Evolutionary conservation across 352 stramenopile genomes (phyloP).

Genomic region (Globisporangium orthogonon): DNA sequence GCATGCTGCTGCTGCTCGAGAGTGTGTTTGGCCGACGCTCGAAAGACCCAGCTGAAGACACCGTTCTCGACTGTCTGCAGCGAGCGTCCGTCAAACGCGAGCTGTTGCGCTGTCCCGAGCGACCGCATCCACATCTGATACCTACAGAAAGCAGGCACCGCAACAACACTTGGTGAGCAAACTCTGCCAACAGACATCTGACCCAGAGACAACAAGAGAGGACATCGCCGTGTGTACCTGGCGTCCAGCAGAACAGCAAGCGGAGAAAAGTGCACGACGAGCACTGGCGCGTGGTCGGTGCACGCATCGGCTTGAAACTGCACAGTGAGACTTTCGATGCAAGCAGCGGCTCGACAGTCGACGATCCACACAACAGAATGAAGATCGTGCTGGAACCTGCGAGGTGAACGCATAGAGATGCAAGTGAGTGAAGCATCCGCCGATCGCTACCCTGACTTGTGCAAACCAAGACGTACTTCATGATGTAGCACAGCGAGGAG

Average conservation of each 20-base stretch:
- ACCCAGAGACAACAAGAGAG: not conserved
- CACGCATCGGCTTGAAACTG: slow-evolving; percentile 21
- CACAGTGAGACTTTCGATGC: slow-evolving; percentile 22
- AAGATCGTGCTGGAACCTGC: slow-evolving; percentile 18
- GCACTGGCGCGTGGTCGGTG: slow-evolving; percentile 25
- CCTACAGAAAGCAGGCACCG: slow-evolving; percentile 4
- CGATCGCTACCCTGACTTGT: too few relatives aligned
- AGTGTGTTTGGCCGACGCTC: slow-evolving; percentile 29
- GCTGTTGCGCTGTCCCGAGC: slow-evolving; percentile 21
- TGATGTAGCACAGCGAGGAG: slow-evolving; percentile 23
- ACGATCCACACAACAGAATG: slow-evolving; percentile 53
- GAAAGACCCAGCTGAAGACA: slow-evolving; percentile 51
- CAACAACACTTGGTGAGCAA: not conserved
- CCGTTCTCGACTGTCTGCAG: slow-evolving; percentile 26
- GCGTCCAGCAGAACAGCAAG: slow-evolving; percentile 17
- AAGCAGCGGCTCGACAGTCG: slow-evolving; percentile 25
- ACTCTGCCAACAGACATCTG: not conserved
- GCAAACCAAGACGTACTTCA: slow-evolving; percentile 17
- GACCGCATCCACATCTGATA: slow-evolving; percentile 29
- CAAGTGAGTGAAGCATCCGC: too few relatives aligned
- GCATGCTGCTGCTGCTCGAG: slow-evolving; percentile 8
- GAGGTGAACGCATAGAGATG: not conserved
- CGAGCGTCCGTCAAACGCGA: slow-evolving; percentile 36
- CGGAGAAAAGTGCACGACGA: slow-evolving; percentile 55
- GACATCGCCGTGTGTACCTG: slow-evolving; percentile 11